Base-by-base conservation (phyloP, 805 yeast species). In the Starmerella kuoi region DNA sequence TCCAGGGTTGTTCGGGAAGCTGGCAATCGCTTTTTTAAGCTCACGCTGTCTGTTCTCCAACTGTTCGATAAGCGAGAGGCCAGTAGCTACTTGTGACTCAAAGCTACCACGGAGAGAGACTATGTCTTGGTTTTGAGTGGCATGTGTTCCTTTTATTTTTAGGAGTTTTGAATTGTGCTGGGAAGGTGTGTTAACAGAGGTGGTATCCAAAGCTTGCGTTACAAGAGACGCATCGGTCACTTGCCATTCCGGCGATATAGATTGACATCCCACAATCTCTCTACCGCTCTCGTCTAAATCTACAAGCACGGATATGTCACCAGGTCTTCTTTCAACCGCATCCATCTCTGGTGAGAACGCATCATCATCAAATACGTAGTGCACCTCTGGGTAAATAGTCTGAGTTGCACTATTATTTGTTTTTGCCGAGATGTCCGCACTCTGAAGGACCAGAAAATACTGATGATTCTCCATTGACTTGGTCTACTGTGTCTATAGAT, bases 211-310 rank as follows among this genome's bases (percentile, higher is more conserved):
- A 5, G 53, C 45, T 38, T 54, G 56, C 7, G 38, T 19, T 22
- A 35, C 44, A 11, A 47, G 36, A 3, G 53, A 25, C 14, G 53
- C 59, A 32, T 51, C 48, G 7, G 55, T 46, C 24, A 62, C 57
- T 41, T 64, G 67, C 66, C 66, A 63, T 18, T 54, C 55, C 1
- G 64, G 56, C 11, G 66, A 57, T 8, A 64, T 50, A 8, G 66
- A 61, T 23, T 56, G 53, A 43, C 57, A 57, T n/a, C 48, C 38
- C 7, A 49, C 42, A 6, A 64, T 50, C 3, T 50, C 44, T 15
- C 47, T 46, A 14, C 63, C 65, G 18, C 59, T 45, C 18, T 47
- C 57, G 42, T 63, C 64, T 31, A 64, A 53, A 44, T 64, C 67
- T 5, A 63, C 59, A 5, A 63, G 51, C 6, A 64, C 48, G 0